Evolutionary conservation across 768 basidiomycete species (phyloP).

Genomic region (Gloeophyllum trabeum): DNA sequence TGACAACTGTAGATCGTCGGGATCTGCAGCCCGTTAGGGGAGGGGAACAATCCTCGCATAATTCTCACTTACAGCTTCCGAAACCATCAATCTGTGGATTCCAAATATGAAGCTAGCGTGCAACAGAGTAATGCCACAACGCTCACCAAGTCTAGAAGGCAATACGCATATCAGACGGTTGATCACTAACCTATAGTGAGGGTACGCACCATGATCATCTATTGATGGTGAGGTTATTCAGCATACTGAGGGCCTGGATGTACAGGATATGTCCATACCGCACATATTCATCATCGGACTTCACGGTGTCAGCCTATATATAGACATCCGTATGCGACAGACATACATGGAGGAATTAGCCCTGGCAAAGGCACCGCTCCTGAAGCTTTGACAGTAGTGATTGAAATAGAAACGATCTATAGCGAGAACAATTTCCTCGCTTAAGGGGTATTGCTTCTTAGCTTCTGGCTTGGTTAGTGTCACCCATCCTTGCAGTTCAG

Average conservation of each 20-base stretch:
- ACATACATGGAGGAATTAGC: slow-evolving; percentile 87
- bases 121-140: background rate
- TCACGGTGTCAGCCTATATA: background rate
- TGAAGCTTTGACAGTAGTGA: slow-evolving; percentile 81
- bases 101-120: background rate
- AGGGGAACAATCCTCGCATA: background rate
- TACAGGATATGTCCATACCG: slow-evolving; percentile 47
- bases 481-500: slow-evolving; percentile 84
- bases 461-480: slow-evolving; percentile 40
- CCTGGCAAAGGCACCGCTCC: slow-evolving; percentile 81
- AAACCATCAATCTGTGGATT: slow-evolving; percentile 60
- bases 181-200: too few relatives aligned
- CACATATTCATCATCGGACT: slow-evolving; percentile 87
- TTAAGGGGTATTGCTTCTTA: slow-evolving; percentile 50
- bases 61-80: slow-evolving; percentile 55
- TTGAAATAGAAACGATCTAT: slow-evolving; percentile 87
- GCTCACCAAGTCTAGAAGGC: slow-evolving; percentile 33
- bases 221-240: too few relatives aligned
- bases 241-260: too few relatives aligned
- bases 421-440: slow-evolving; percentile 58
- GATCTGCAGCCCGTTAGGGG: slow-evolving; percentile 35
- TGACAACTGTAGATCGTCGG: slow-evolving; percentile 64
- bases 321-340: slow-evolving; percentile 1
- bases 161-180: too few relatives aligned
- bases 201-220: slow-evolving; percentile 71